Base-by-base conservation (phyloP, 2,329 filamentous ascomycete species). In the Westerdykella sp. region DNA sequence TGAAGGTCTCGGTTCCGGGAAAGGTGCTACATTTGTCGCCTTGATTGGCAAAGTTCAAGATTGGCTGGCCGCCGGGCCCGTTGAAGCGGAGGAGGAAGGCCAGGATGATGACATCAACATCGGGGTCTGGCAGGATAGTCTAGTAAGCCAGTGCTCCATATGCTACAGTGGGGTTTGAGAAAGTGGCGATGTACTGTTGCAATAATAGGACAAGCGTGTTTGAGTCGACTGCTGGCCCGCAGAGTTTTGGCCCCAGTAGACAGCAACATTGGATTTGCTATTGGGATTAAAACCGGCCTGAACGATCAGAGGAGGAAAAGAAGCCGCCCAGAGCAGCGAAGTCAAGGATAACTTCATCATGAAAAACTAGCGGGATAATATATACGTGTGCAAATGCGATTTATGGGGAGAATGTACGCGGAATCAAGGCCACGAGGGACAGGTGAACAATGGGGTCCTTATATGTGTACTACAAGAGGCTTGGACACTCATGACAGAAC, bases 41-140 rank as follows among this genome's bases (percentile, higher is more conserved):
- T 6, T 77, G 74, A 48, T 79, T 83, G 42, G 82, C 77, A 55
- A 87, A 82, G 65, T 87, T 84, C 44, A 81, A 67, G 34, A 72
- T 69, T 0, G 76, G 73, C 15, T 66, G 67, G 11, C 69, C 68
- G 16, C 70, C 72, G 3, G 71, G 69, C 13, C 73, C 74, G 36
- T 69, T 74, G 48, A 86, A 75, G 38, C 70, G 72, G 40, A 75
- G 74, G 43, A 85, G 55, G 56, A 87, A 87, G 1, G 81, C 75
- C 39, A 87, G 55, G 1, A 79, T 77, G 40, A 87, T 80, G 44
- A 84, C 53, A 55, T 78, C 68, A 36, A 78, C 61, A 41, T 76
- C 60, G 11, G 65, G 62, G 49, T 76, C 73, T 58, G 34, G 2
- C 3, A 13, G n/a, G 16, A 18, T 35, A 9, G 30, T 6, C 4